Conservation (phyloP, 1,284 basidiomycete species). For the Apiotrichum akiyoshidainum region DNA sequence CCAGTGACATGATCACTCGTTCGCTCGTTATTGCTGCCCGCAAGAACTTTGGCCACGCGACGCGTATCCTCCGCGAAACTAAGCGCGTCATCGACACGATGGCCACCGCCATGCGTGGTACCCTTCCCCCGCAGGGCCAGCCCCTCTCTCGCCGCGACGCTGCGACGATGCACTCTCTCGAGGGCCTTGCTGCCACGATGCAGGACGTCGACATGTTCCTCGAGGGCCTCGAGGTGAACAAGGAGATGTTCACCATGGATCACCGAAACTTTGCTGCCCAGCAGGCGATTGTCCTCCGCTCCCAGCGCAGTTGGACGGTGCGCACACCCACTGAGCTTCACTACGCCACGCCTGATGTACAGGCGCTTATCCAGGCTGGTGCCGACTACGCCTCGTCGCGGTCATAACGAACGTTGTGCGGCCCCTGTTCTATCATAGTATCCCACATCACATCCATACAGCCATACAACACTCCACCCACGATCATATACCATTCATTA, state of each 20-base stretch:
- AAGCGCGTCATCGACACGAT: conserved; percentile 79
- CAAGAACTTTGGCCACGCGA: conserved; percentile 79
- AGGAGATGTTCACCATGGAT: conserved; percentile 83
- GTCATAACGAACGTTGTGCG: not conserved
- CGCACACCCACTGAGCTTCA: conserved; percentile 78
- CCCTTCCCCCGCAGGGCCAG: conserved; percentile 23
- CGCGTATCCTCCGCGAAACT: conserved; percentile 82
- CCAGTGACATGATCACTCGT: conserved; percentile 90
- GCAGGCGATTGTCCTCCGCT: conserved; percentile 87
- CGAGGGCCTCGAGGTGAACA: conserved; percentile 82
- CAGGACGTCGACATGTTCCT: conserved; percentile 77
- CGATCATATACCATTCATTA: not conserved
- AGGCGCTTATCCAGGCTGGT: conserved; percentile 33
- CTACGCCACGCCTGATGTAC: conserved; percentile 65
- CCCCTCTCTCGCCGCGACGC: conserved; percentile 70
- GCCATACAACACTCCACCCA: not conserved
- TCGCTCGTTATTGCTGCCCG: conserved; percentile 82
- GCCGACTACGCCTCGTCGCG: conserved; percentile 24
- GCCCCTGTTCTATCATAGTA: not conserved
- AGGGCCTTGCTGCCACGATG: conserved; percentile 74
- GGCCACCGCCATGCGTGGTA: conserved; percentile 63
- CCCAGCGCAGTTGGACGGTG: conserved; percentile 88
- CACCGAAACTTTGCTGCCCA: conserved; percentile 89
- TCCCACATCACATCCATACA: not conserved
- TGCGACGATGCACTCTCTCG: conserved; percentile 64